Evolutionary conservation across 2,329 filamentous ascomycete genomes (phyloP).

Genomic region (Monilinia fructigena): DNA sequence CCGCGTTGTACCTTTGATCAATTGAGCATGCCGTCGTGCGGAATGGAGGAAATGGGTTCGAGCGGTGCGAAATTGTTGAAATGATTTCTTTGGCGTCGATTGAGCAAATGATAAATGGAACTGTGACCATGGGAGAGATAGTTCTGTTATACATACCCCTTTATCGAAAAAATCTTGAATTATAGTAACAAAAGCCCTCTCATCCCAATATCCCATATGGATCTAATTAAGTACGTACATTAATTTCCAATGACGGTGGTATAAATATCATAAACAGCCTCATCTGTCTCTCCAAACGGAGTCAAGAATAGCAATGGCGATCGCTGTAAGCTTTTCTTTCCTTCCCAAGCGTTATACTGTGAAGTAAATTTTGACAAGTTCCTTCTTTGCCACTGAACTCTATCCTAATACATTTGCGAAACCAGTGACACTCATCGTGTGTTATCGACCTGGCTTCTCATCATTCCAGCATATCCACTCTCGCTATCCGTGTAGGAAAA

Average conservation of each 20-base stretch:
- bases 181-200: neutral
- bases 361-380: neutral
- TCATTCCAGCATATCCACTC: constrained; percentile 22
- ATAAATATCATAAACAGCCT: neutral
- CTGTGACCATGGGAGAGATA: too few relatives aligned
- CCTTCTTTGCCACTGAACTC: neutral
- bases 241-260: constrained; percentile 9
- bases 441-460: constrained; percentile 3
- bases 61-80: too few relatives aligned
- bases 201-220: neutral
- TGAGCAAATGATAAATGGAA: neutral
- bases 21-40: too few relatives aligned
- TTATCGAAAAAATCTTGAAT: neutral
- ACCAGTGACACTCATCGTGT: neutral
- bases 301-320: neutral
- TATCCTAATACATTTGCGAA: neutral
- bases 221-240: neutral
- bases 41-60: rapidly evolving
- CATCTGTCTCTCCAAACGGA: neutral
- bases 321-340: neutral
- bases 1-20: too few relatives aligned
- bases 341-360: neutral
- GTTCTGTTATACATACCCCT: neutral
- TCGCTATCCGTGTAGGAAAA: constrained; percentile 23
- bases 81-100: neutral